Conservation (phyloP, 495 filamentous ascomycete species). For the Talaromyces stipitatus region DNA sequence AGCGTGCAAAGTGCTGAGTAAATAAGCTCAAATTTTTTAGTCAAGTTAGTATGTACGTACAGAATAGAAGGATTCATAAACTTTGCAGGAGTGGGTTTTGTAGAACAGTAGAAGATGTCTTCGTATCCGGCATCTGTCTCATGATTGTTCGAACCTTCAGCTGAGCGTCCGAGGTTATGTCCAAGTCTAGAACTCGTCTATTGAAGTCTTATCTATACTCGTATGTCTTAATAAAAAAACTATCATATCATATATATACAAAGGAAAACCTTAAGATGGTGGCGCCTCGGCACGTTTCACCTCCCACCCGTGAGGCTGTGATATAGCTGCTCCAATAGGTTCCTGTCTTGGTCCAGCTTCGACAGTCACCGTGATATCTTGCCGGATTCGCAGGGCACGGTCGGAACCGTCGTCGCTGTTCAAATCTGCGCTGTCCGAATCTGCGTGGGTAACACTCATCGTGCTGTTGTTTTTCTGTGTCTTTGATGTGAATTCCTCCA, state of each 20-base stretch:
- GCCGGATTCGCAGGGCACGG: constrained; percentile 35
- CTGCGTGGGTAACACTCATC: constrained; percentile 15
- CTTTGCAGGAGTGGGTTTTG: too few relatives aligned
- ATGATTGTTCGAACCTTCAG: too few relatives aligned
- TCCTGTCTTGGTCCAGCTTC: constrained; percentile 17
- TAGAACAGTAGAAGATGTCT: too few relatives aligned
- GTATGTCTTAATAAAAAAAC: not conserved
- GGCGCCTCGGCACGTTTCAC: not conserved
- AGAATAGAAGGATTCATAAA: too few relatives aligned
- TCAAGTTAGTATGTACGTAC: too few relatives aligned
- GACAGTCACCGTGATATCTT: constrained; percentile 40
- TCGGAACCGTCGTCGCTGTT: constrained; percentile 35
- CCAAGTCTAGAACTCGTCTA: not conserved
- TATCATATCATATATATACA: not conserved
- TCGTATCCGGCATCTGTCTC: too few relatives aligned
- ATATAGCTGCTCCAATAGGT: not conserved
- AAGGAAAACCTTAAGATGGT: not conserved
- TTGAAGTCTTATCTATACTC: not conserved
- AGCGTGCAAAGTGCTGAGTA: too few relatives aligned
- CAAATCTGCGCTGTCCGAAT: constrained; percentile 20
- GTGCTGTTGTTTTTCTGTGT: constrained; percentile 28
- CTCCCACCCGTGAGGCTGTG: not conserved
- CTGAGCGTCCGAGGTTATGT: not conserved
- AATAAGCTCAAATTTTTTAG: too few relatives aligned
- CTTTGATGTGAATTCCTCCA: constrained; percentile 22